These are phyloP conservation scores for Quillaja saponaria DNA, from an alignment of 306 rosid genomes.

Conservation along the genomic window DNA sequence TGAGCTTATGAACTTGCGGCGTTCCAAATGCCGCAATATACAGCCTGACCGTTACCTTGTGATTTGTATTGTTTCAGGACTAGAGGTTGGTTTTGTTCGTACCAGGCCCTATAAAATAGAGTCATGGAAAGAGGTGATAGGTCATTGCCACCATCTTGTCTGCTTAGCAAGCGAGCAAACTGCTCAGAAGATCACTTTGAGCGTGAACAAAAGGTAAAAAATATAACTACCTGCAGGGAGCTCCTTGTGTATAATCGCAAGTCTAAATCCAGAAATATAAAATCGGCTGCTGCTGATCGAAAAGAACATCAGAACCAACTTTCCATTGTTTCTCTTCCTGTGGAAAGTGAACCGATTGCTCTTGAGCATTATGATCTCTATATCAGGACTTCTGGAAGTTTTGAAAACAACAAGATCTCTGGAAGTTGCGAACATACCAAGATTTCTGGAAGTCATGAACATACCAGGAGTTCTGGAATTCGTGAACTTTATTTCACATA, in stretches of 20 bases:
- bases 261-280: slow-evolving; percentile 25
- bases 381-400: slow-evolving; percentile 31
- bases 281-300: slow-evolving; percentile 31
- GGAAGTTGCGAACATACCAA: slow-evolving; percentile 36
- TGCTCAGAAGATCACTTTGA: slow-evolving; percentile 20
- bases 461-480: too few species aligned
- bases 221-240: slow-evolving; percentile 20
- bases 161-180: slow-evolving; percentile 39
- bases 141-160: slow-evolving; percentile 53
- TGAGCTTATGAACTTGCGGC: slow-evolving; percentile 55
- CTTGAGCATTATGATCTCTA: slow-evolving; percentile 33
- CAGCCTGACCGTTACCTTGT: slow-evolving; percentile 91
- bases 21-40: slow-evolving; percentile 79
- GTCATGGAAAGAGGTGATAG: slow-evolving; percentile 56
- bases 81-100: slow-evolving; percentile 60
- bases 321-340: slow-evolving; percentile 55
- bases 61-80: slow-evolving; percentile 45
- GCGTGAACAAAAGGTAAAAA: slow-evolving; percentile 23
- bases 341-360: slow-evolving; percentile 37
- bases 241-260: slow-evolving; percentile 33
- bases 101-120: slow-evolving; percentile 52
- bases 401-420: slow-evolving; percentile 33
- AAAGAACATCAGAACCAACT: slow-evolving; percentile 40
- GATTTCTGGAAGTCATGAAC: slow-evolving; percentile 29
- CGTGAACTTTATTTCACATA: slow-evolving; percentile 38